A percentile compares a stretch with the other conserved stretches of the same genome.
Conservation (phyloP, 2,329 filamentous ascomycete species). For the Diaporthe helianthi region DNA sequence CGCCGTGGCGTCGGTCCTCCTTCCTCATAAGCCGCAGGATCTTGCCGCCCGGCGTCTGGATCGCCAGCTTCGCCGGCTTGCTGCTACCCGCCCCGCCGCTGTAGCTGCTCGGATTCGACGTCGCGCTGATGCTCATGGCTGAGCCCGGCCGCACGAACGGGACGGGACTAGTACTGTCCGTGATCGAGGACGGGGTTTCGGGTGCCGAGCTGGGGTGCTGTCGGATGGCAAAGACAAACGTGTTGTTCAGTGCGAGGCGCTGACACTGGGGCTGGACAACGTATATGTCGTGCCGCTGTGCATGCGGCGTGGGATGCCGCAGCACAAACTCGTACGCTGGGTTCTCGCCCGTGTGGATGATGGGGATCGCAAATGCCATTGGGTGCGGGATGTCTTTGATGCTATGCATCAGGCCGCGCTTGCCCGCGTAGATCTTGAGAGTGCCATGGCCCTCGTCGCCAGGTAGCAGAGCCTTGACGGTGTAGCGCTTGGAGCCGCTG, state of each 20-base stretch:
- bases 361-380: constrained; percentile 85
- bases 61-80: constrained; percentile 94
- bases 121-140: constrained; percentile 69
- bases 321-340: constrained; percentile 92
- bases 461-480: constrained; percentile 89
- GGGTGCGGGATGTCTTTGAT: constrained; percentile 96
- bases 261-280: constrained; percentile 95
- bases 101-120: constrained; percentile 63
- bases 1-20: constrained; percentile 68
- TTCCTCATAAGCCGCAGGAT: constrained; percentile 88
- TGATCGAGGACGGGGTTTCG: constrained; percentile 53
- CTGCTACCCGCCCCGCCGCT: constrained; percentile 61
- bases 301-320: constrained; percentile 94
- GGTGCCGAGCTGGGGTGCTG: constrained; percentile 77
- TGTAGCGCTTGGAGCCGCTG: constrained; percentile 86
- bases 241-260: constrained; percentile 90
- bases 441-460: constrained; percentile 89
- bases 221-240: constrained; percentile 94
- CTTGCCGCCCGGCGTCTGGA: constrained; percentile 93
- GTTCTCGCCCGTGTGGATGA: constrained; percentile 90
- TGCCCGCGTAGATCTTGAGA: constrained; percentile 92
- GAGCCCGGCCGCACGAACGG: constrained; percentile 68
- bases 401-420: constrained; percentile 94
- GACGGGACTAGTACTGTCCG: constrained; percentile 60
- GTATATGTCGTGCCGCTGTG: constrained; percentile 96